phyloP scores from a whole-genome alignment of 805 yeast species.

The Candida rishiriensis region DNA sequence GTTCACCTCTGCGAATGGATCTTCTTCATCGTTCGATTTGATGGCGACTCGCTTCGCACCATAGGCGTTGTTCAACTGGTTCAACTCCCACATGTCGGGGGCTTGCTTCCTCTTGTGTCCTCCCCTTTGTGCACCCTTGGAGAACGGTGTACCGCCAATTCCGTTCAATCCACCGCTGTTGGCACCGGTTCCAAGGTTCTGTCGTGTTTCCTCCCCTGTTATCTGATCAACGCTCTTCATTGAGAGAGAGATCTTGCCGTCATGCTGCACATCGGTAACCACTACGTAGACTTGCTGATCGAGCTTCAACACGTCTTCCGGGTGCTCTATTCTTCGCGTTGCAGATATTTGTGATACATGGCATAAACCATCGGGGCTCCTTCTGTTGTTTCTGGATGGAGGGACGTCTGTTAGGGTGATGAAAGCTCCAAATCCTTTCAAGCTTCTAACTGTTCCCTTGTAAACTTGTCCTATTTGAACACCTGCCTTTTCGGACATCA shows the following conservation, averaged over 20 bases:
- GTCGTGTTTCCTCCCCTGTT: conserved; percentile 41
- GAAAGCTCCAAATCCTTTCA: conserved; percentile 77
- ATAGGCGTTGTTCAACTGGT: conserved; percentile 53
- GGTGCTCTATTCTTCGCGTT: conserved; percentile 45
- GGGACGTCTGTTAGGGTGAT: conserved; percentile 40
- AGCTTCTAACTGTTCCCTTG: conserved; percentile 54
- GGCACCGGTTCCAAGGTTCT: not conserved
- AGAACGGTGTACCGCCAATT: conserved; percentile 1
- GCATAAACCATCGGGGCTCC: conserved; percentile 54
- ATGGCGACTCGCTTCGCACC: conserved; percentile 22
- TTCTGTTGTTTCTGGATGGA: conserved; percentile 22
- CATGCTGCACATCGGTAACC: conserved; percentile 38
- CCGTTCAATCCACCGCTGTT: not conserved
- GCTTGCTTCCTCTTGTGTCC: conserved; percentile 55
- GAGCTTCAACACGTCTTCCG: conserved; percentile 50
- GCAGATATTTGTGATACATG: conserved; percentile 67
- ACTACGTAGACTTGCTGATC: conserved; percentile 65
- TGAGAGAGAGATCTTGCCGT: conserved; percentile 52
- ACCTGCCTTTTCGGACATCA: too few species aligned
- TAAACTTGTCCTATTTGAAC: conserved; percentile 42
- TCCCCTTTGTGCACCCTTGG: conserved; percentile 3
- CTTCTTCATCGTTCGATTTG: conserved; percentile 17
- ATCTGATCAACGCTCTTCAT: conserved; percentile 71
- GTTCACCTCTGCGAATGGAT: conserved; percentile 30
- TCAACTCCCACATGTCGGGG: conserved; percentile 87